Percentiles rank a stretch among this genome's conserved stretches.
These are phyloP conservation scores for Colletotrichum eleusines DNA, from an alignment of 2,329 filamentous ascomycete genomes.

Conservation along the genomic window DNA sequence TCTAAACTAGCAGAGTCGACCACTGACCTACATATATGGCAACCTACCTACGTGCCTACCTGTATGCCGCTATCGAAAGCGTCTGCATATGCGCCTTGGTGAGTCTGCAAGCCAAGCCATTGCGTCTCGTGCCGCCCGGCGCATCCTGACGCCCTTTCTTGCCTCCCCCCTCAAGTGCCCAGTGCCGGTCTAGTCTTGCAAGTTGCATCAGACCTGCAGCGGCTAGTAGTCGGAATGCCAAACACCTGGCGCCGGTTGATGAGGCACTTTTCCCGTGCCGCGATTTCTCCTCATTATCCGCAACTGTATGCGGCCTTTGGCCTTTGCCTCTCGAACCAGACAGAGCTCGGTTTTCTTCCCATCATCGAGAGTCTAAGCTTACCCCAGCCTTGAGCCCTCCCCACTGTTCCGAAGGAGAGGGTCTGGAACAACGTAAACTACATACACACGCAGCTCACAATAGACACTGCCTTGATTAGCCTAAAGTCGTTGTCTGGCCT, in stretches of 20 bases:
- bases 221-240: constrained; percentile 15
- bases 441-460: background rate
- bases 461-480: constrained; percentile 31
- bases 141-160: constrained; percentile 22
- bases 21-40: background rate
- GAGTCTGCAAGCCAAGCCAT: constrained; percentile 19
- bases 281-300: constrained; percentile 2
- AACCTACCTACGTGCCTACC: too few relatives aligned
- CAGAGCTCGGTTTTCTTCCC: constrained; percentile 32
- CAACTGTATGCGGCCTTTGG: constrained; percentile 3
- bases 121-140: constrained; percentile 30
- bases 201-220: constrained; percentile 28
- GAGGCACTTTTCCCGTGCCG: constrained; percentile 13
- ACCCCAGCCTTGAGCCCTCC: background rate
- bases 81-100: constrained; percentile 25
- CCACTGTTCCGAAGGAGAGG: background rate
- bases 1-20: constrained; percentile 11
- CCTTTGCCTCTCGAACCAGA: constrained; percentile 6
- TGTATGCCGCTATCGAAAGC: constrained; percentile 4
- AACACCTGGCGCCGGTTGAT: background rate
- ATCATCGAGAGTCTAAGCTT: background rate
- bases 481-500: constrained; percentile 25
- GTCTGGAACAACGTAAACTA: background rate
- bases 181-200: constrained; percentile 25
- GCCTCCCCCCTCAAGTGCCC: constrained; percentile 1